These are phyloP conservation scores for Alternaria hordeiaustralica DNA, from an alignment of 2,329 filamentous ascomycete genomes.

Conservation along the genomic window DNA sequence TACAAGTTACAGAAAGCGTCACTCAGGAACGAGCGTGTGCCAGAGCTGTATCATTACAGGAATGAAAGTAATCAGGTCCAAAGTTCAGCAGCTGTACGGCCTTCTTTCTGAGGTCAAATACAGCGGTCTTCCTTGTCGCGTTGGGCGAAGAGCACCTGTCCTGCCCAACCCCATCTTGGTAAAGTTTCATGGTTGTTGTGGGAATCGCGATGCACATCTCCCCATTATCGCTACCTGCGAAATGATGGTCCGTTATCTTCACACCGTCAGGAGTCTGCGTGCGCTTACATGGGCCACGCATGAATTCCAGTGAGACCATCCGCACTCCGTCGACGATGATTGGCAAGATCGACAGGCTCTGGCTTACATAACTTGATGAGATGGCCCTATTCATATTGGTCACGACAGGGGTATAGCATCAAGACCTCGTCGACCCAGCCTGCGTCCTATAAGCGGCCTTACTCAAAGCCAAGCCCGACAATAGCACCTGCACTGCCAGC, in stretches of 20 bases:
- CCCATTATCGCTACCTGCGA: background rate
- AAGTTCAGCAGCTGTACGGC: background rate
- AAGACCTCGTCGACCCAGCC: conserved; percentile 2
- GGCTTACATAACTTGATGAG: conserved; percentile 8
- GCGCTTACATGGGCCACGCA: background rate
- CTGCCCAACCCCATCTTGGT: background rate
- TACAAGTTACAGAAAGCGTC: background rate
- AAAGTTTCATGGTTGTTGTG: background rate
- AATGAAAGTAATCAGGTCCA: background rate
- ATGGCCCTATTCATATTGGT: conserved; percentile 9
- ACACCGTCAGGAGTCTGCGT: background rate
- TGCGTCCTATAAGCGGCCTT: conserved; percentile 7
- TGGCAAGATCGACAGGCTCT: conserved; percentile 2
- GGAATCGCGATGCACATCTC: conserved; percentile 1
- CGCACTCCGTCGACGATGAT: background rate
- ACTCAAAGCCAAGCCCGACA: background rate
- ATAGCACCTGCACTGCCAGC: background rate
- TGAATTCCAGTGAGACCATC: conserved; percentile 2
- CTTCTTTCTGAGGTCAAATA: background rate
- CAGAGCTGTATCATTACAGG: background rate
- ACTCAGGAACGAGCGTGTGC: background rate
- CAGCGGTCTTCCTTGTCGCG: conserved; percentile 8
- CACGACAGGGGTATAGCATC: conserved; percentile 5
- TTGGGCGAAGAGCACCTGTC: background rate
- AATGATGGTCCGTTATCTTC: background rate